Base-by-base conservation (phyloP, 1,284 basidiomycete species). In the Malassezia sympodialis region DNA sequence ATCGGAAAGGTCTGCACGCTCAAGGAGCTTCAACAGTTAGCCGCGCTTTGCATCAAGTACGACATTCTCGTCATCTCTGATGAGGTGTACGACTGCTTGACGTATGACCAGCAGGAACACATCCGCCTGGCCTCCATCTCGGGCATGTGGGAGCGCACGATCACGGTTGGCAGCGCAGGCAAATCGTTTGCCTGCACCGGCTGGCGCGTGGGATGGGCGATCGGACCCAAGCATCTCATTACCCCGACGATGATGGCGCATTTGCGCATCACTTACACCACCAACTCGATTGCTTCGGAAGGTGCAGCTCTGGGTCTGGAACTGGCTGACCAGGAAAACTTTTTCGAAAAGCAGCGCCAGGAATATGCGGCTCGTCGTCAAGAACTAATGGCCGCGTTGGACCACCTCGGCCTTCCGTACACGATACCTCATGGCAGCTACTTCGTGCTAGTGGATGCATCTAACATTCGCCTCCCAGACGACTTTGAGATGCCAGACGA, bases 181-280 rank as follows among this genome's bases (percentile, higher is more conserved):
- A 69, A 77, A 79, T 84, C 88, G n/a, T 99, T 99, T 75, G 88
- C 93, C 15, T 89, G 89, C 8, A 99, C 94, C 1, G 94, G 94
- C 23, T 98, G 93, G 93, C 84, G 94, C 54, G 83, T 98, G 23
- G 94, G 93, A 53, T 98, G 90, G 90, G 81, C 91, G 12, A 85
- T 98, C 61, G 94, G 87, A 6, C 88, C 90, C 4, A 73, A 82
- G 21, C 83, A 83, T 35, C 86, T 98, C 66, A 86, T 94, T 54
- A 79, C 79, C 32, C 89, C 93, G 1, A 85, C 88, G 4, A 80
- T 94, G 19, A 89, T 90, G 3, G 93, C 90, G 0, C 84, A 84
- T 49, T 91, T 90, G 0, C 84, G 93, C 39, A 93, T 98, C 70
- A 87, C 96, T 17, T 98, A 96, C 78, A 91, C 87, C 77, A 83